Conservation (phyloP, 2,329 filamentous ascomycete genomes). For the Hymenoscyphus albidus region DNA sequence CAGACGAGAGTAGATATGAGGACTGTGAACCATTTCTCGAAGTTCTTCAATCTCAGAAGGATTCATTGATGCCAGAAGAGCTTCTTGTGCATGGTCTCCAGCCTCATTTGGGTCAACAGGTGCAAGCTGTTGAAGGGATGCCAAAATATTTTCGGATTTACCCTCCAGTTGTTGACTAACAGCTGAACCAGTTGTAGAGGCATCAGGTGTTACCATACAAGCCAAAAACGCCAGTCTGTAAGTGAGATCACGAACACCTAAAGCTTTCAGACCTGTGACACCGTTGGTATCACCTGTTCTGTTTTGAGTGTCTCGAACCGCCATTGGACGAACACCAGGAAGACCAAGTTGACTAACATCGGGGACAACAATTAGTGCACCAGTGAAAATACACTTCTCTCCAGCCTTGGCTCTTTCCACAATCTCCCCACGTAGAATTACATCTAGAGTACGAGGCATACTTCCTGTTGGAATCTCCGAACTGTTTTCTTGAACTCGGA, state of each 20-base stretch:
- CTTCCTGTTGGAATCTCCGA: slow-evolving; percentile 97
- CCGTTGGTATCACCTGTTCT: slow-evolving; percentile 76
- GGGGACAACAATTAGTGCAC: slow-evolving; percentile 91
- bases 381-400: slow-evolving; percentile 97
- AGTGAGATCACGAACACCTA: slow-evolving; percentile 92
- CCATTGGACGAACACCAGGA: slow-evolving; percentile 78
- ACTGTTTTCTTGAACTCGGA: slow-evolving; percentile 96
- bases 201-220: slow-evolving; percentile 92
- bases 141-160: slow-evolving; percentile 79
- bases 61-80: slow-evolving; percentile 81
- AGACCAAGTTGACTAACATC: slow-evolving; percentile 94
- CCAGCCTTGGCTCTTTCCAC: slow-evolving; percentile 96
- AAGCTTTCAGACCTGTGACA: slow-evolving; percentile 81
- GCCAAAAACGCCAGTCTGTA: slow-evolving; percentile 95
- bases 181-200: slow-evolving; percentile 71
- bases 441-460: slow-evolving; percentile 97
- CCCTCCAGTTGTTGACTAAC: slow-evolving; percentile 65
- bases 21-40: slow-evolving; percentile 87
- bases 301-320: slow-evolving; percentile 76
- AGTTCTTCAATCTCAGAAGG: slow-evolving; percentile 86
- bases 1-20: slow-evolving; percentile 89
- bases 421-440: slow-evolving; percentile 94
- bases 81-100: slow-evolving; percentile 82
- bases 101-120: slow-evolving; percentile 63
- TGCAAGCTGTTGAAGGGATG: slow-evolving; percentile 71